Percentiles rank a stretch among this genome's conserved stretches.
phyloP scores from a whole-genome alignment of 1,284 basidiomycete genomes.

The Agaricales sp. region DNA sequence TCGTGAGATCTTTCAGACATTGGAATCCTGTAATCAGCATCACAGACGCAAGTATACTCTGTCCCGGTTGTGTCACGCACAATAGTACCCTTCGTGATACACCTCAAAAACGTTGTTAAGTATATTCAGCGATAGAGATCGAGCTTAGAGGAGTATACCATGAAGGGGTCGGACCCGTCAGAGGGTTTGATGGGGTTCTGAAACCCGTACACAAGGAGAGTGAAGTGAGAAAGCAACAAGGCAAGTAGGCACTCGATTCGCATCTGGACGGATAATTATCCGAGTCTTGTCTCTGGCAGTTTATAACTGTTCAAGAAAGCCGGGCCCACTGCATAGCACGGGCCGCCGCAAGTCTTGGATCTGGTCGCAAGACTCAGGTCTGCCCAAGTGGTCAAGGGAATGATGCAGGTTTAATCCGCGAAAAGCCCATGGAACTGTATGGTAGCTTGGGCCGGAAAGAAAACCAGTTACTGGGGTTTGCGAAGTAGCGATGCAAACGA shows the following conservation, averaged over 20 bases:
- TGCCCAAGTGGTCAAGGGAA: no score
- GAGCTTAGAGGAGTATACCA: constrained; percentile 1
- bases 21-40: constrained; percentile 21
- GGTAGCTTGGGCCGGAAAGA: no score
- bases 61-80: constrained; percentile 1
- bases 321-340: no score
- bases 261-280: no score
- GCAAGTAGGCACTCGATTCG: not conserved
- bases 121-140: not conserved
- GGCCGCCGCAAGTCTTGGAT: no score
- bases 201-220: constrained; percentile 1
- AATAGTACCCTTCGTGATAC: constrained; percentile 8
- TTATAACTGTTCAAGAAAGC: no score
- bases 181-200: constrained; percentile 7
- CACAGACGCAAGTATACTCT: not conserved
- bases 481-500: no score
- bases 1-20: constrained; percentile 7
- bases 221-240: not conserved
- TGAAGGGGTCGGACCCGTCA: constrained; percentile 9
- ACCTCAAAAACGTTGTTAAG: constrained; percentile 1
- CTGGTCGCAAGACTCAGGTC: no score
- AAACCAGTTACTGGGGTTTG: no score
- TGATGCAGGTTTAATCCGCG: no score
- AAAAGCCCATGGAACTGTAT: no score
- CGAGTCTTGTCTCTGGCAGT: no score